Evolutionary conservation across 495 filamentous ascomycete species (phyloP), one percentile per base, ranked within the genome.

Genomic region (Cryomyces antarcticus): DNA sequence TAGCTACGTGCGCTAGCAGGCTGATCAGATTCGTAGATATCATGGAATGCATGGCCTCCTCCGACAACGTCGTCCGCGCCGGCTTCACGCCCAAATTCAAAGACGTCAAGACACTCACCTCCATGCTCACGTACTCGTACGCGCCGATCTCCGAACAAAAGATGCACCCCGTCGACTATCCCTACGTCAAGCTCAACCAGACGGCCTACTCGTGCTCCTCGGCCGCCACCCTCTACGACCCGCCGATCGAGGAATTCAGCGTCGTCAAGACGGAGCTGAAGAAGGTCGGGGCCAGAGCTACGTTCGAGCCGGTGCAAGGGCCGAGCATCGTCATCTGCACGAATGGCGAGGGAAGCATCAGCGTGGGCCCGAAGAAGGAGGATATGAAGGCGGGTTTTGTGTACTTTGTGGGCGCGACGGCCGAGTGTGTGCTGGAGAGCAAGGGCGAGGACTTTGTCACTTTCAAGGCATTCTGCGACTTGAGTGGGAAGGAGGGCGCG

Each of bases 21-120:
- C 42, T 37, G 38, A 44, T 1, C n/a, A 37, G 10, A 17, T 1
- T 27, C 10, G 12, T 42, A 57, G 89, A 97, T 46, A 93, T 97
- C 52, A 85, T 97, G 51, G 89, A 97, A 62, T 96, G 89, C 68
- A 97, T 97, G 89, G 89, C 89, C 1, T 80, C 83, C 17, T 92
- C 82, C 31, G 89, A 97, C 64, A 97, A 97, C 49, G 89, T 97
- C 5, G 87, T 97, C 17, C 87, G 89, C 30, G 89, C 89, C 2
- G 89, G 89, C 13, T 87, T 97, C 57, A 97, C 89, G 0, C 89
- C 89, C 7, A 97, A 97, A 60, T 96, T 88, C 71, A 93, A 95
- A 65, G 89, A 97, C 51, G 84, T 94, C 38, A 68, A 76, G 38
- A 95, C 83, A 3, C 69, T 97, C n/a, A 81, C 87, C 31, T 65